Base-by-base conservation (phyloP, 1,139 yeast genomes). In the Eremothecium cymbalariae region DNA sequence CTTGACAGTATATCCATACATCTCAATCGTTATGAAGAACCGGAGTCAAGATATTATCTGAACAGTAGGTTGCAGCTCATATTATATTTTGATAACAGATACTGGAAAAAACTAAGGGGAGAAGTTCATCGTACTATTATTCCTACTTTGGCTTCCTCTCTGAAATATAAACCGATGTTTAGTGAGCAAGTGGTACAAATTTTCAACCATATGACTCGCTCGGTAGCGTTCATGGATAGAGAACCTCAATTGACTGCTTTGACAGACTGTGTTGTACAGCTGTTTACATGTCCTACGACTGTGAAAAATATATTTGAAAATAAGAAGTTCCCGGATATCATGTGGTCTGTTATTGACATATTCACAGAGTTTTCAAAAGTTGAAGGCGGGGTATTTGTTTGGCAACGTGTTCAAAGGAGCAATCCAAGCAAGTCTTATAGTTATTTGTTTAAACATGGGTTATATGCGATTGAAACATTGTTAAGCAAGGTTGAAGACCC, bases 391-490 rank as follows among this genome's bases (percentile, higher is more conserved):
- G 53, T 59, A 53, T 33, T 70, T 70, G 51, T 57, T 58, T 85
- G 57, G 78, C 80, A 48, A 77, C 80, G 53, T 25, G 58, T 56
- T 7, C 57, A 51, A 31, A 47, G 53, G 62, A 90, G 48, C 62
- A 86, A 48, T 74, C 88, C 78, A 72, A 85, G 43, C 80, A 83
- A 57, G 64, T 83, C 31, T 74, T 85, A 53, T 71, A 78, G 49
- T 86, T 84, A 60, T 59, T 83, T 58, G 2, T 53, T 85, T 53
- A 70, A 67, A 40, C 70, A 95, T 40, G 86, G 82, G 2, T 50
- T 74, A 8, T 63, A 64, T 32, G 72, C 70, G 37, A 49, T 74
- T 8, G 59, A 55, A 12, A 63, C 67, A 23, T 53, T 74, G n/a
- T 53, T 70, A 14, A 69, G 70, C 22, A 63, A 65, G 50, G 28